A percentile compares a stretch with the other conserved stretches of the same genome.
phyloP scores from a whole-genome alignment of 257 asterid species.

The Jacaranda copaia region DNA sequence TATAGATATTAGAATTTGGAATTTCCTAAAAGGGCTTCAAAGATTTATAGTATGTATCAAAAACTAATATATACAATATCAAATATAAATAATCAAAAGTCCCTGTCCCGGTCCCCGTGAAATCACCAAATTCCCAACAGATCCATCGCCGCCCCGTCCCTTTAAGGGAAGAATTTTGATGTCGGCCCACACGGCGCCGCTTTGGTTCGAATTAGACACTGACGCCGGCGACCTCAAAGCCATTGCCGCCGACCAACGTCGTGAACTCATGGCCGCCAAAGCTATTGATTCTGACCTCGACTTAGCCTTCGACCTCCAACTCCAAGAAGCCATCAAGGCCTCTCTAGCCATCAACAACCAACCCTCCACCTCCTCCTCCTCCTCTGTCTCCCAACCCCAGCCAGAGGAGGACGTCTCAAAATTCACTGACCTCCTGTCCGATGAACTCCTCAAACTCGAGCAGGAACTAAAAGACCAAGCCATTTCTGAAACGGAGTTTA shows the following conservation, averaged over 20 bases:
- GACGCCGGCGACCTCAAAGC: conserved; percentile 51
- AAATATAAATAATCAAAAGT: too few relatives aligned
- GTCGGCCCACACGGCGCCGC: conserved; percentile 36
- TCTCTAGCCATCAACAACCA: conserved; percentile 49
- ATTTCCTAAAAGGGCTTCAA: too few relatives aligned
- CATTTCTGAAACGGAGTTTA: conserved; percentile 56
- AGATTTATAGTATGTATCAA: too few relatives aligned
- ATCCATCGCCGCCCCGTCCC: too few relatives aligned
- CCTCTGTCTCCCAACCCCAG: conserved; percentile 9
- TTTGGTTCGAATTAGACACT: not conserved
- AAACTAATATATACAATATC: too few relatives aligned
- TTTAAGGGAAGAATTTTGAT: not conserved
- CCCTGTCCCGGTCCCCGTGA: too few relatives aligned
- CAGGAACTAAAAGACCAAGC: conserved; percentile 54
- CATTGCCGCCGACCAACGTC: conserved; percentile 63
- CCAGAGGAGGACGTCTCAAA: conserved; percentile 26
- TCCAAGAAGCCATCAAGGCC: conserved; percentile 69
- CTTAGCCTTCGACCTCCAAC: conserved; percentile 75
- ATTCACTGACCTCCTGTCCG: conserved; percentile 44
- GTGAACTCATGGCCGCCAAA: conserved; percentile 58
- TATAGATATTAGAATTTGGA: too few relatives aligned
- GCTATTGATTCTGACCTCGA: conserved; percentile 67
- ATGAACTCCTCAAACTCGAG: conserved; percentile 56
- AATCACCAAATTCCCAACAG: too few relatives aligned
- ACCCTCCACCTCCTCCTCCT: conserved; percentile 42